A percentile compares a stretch with the other conserved stretches of the same genome.
These are phyloP conservation scores for Penicillium frequentans DNA, from an alignment of 2,329 filamentous ascomycete genomes.

Conservation along the genomic window DNA sequence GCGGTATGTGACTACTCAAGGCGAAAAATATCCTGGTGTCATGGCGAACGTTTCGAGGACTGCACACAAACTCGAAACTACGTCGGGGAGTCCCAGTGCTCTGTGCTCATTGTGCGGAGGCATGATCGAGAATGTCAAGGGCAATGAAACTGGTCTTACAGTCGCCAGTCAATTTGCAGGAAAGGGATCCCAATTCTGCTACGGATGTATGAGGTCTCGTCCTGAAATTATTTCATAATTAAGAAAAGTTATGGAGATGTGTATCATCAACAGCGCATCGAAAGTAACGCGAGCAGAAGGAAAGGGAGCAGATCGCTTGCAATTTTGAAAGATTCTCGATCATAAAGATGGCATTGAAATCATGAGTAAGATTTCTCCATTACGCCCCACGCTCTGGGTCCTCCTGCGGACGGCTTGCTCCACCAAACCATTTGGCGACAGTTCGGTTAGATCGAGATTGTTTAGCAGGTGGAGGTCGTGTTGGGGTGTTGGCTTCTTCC, in stretches of 20 bases:
- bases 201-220: slow-evolving; percentile 46
- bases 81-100: slow-evolving; percentile 32
- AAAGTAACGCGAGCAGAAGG: neutral
- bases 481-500: slow-evolving; percentile 12
- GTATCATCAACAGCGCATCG: neutral
- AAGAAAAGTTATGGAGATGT: neutral
- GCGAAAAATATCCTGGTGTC: slow-evolving; percentile 82
- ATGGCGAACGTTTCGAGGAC: slow-evolving; percentile 95
- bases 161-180: slow-evolving; percentile 44
- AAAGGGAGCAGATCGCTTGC: neutral
- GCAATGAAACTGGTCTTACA: slow-evolving; percentile 57
- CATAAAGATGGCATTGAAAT: neutral
- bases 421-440: slow-evolving; percentile 31
- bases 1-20: slow-evolving; percentile 84
- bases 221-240: slow-evolving; percentile 27
- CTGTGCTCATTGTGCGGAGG: slow-evolving; percentile 69
- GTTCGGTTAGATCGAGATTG: slow-evolving; percentile 24
- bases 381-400: slow-evolving; percentile 31
- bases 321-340: neutral
- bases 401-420: slow-evolving; percentile 23
- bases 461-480: slow-evolving; percentile 25
- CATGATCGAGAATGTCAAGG: slow-evolving; percentile 62
- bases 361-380: neutral
- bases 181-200: slow-evolving; percentile 46
- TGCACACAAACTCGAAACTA: slow-evolving; percentile 70